A percentile compares a stretch with the other conserved stretches of the same genome.
Conservation (phyloP, 345 rosid genomes). For the Laguncularia racemosa region DNA sequence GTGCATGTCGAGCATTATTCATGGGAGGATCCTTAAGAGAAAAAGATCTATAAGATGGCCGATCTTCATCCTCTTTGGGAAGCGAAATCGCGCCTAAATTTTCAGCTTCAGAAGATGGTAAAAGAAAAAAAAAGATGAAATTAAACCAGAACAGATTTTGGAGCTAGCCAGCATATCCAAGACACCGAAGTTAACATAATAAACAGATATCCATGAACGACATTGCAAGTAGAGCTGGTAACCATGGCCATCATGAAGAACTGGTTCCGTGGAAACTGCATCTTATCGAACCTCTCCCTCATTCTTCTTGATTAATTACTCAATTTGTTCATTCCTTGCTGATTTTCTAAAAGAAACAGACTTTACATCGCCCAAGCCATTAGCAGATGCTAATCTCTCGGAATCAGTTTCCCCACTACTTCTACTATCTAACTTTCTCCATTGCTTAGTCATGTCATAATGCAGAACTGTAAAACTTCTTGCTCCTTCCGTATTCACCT, state of each 20-base stretch:
- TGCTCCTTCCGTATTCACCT: conserved; percentile 15
- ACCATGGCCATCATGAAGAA: conserved; percentile 55
- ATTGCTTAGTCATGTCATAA: conserved; percentile 20
- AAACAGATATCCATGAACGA: conserved; percentile 58
- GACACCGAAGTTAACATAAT: conserved; percentile 44
- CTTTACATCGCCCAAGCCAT: conserved; percentile 27
- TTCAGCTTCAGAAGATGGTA: conserved; percentile 32
- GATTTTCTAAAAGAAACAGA: no score
- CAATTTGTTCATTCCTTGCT: no score
- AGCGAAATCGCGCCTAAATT: conserved; percentile 16
- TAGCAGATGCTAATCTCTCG: conserved; percentile 26
- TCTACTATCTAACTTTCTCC: conserved; percentile 24
- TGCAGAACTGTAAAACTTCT: conserved; percentile 35
- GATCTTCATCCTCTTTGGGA: conserved; percentile 25
- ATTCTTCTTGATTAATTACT: conserved; percentile 9
- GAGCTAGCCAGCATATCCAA: conserved; percentile 77
- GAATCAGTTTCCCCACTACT: conserved; percentile 27
- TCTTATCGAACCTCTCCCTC: conserved; percentile 19
- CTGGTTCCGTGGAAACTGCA: conserved; percentile 42
- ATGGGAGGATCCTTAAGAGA: conserved; percentile 76
- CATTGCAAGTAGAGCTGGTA: conserved; percentile 58
- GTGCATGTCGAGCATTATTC: conserved; percentile 66
- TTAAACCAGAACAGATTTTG: conserved; percentile 73
- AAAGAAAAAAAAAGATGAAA: conserved; percentile 58
- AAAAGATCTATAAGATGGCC: conserved; percentile 41